Evolutionary conservation across 140 eudicot species (phyloP), one percentile per base, ranked within the genome.

Genomic region (Bidens hawaiensis): DNA sequence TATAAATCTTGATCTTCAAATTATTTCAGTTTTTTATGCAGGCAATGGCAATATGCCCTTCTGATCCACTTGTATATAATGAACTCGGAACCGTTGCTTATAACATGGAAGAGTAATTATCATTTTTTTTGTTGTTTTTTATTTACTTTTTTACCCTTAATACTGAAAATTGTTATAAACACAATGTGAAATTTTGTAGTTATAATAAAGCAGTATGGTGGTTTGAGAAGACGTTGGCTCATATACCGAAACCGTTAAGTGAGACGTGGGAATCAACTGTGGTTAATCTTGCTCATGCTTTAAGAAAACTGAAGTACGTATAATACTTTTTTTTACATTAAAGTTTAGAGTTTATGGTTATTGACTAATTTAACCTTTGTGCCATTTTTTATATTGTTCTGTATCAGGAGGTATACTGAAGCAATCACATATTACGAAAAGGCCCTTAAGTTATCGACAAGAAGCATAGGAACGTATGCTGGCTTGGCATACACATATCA

Each of bases 401-500:
- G 8, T 14, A 57, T 45, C 86, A 88, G 99, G 96, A 76, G 78
- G 74, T 93, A 88, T 74, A 64, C 66, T 68, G 99, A 88, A 83
- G 99, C 99, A 64, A 83, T 93, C 67, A 54, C 79, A 11, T 78
- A 85, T 67, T 93, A 93, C 58, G 94, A 88, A 72, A 88, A 88
- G 82, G 99, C 99, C 62, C 96, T 93, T 58, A 81, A 94, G 9
- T 45, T 93, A 63, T 83, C 96, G 30, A 84, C 95, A 15, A 87
- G 81, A 76, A 90, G 96, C 72, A 59, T 85, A 59, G 81, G 95
- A 75, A 88, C 96, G 10, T 93, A 87, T 73, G 93, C 95, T 17
- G 99, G 99, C 49, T 89, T 93, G 65, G 99, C 95, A 4, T 93
- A 88, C 82, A 88, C 99, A 23, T 93, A 88, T 51, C 99, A 93